Conservation (phyloP, 2,329 filamentous ascomycete genomes). For the Plenodomus tracheiphilus region DNA sequence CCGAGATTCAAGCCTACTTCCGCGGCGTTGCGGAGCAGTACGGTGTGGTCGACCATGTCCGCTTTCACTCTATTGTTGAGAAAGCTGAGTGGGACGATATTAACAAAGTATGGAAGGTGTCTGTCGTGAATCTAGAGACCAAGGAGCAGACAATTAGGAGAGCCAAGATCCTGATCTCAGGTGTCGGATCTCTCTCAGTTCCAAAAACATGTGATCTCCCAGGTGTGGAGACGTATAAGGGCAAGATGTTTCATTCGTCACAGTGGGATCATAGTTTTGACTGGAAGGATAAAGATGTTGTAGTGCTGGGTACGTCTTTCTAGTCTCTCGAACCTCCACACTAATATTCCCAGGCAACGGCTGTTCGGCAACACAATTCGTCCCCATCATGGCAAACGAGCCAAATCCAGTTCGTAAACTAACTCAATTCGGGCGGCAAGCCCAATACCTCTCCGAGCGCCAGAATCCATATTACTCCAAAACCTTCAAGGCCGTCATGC, state of each 20-base stretch:
- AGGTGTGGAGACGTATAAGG: slow-evolving; percentile 52
- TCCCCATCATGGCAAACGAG: slow-evolving; percentile 49
- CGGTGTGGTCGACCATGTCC: slow-evolving; percentile 48
- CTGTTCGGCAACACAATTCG: slow-evolving; percentile 54
- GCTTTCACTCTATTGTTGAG: slow-evolving; percentile 50
- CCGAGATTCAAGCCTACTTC: slow-evolving; percentile 62
- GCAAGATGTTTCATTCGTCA: slow-evolving; percentile 37
- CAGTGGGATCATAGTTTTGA: slow-evolving; percentile 54
- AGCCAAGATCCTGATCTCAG: slow-evolving; percentile 32
- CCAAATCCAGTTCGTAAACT: slow-evolving; percentile 44
- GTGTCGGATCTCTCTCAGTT: slow-evolving; percentile 34
- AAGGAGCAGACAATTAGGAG: slow-evolving; percentile 22
- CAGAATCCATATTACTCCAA: slow-evolving; percentile 49
- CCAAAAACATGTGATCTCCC: slow-evolving; percentile 45
- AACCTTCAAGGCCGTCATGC: slow-evolving; percentile 50
- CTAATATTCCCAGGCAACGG: slow-evolving; percentile 45
- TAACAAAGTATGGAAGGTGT: slow-evolving; percentile 45
- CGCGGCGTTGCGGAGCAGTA: slow-evolving; percentile 38
- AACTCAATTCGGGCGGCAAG: slow-evolving; percentile 55
- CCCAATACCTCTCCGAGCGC: slow-evolving; percentile 54
- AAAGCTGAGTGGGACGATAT: slow-evolving; percentile 51
- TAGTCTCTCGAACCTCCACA: neutral
- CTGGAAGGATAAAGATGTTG: slow-evolving; percentile 47
- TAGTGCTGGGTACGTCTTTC: slow-evolving; percentile 26
- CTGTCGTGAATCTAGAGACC: slow-evolving; percentile 23